Evolutionary conservation across 2,329 filamentous ascomycete species (phyloP).

Genomic region (Sclerotinia sclerotiorum): DNA sequence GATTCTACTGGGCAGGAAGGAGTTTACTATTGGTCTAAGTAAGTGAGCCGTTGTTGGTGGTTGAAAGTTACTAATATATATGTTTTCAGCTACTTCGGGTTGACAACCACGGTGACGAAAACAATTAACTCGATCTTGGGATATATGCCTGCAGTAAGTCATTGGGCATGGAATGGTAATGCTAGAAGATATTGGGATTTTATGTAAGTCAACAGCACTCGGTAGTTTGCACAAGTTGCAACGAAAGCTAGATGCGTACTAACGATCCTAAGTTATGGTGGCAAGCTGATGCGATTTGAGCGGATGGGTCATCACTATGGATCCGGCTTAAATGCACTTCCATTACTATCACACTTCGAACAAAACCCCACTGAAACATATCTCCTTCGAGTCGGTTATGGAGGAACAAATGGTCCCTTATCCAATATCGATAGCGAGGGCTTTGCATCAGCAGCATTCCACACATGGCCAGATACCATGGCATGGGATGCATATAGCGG

Average conservation of each 20-base stretch:
- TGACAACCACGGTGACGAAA: slow-evolving; percentile 48
- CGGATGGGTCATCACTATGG: slow-evolving; percentile 61
- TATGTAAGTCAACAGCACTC: slow-evolving; percentile 39
- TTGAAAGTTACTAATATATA: neutral
- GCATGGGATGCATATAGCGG: slow-evolving; percentile 57
- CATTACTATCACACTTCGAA: slow-evolving; percentile 54
- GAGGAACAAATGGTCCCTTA: slow-evolving; percentile 52
- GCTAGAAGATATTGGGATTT: slow-evolving; percentile 49
- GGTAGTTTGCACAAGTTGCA: neutral
- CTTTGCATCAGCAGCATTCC: slow-evolving; percentile 56
- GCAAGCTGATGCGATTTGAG: slow-evolving; percentile 45
- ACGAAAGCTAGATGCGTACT: neutral
- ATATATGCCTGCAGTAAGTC: slow-evolving; percentile 57
- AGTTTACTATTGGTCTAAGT: slow-evolving; percentile 56
- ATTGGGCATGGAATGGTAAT: slow-evolving; percentile 65
- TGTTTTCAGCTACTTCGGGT: slow-evolving; percentile 47
- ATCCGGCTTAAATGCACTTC: slow-evolving; percentile 56
- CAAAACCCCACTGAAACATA: slow-evolving; percentile 49
- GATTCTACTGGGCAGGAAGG: slow-evolving; percentile 62
- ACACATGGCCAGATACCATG: slow-evolving; percentile 56
- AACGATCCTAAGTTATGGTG: slow-evolving; percentile 17
- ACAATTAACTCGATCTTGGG: slow-evolving; percentile 56
- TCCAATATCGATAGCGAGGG: slow-evolving; percentile 57
- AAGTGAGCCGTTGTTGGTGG: neutral
- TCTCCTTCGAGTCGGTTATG: slow-evolving; percentile 54